Conservation (phyloP, 495 filamentous ascomycete genomes). For the Trichocladium uniseriatum region DNA sequence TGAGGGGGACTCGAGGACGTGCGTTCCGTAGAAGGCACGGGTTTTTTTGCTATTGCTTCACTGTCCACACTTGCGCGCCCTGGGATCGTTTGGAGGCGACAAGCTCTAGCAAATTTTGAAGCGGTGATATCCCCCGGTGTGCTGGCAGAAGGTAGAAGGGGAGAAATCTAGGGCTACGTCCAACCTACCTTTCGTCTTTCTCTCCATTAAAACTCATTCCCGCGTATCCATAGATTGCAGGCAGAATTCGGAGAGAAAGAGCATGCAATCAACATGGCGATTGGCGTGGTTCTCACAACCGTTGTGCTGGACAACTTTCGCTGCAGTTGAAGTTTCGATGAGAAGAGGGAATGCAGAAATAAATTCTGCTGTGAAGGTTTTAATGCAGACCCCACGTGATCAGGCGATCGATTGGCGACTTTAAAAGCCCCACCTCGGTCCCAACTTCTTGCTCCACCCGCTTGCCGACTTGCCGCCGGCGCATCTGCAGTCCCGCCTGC, state of each 20-base stretch:
- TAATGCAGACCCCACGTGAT: slow-evolving; percentile 12
- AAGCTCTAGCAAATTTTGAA: slow-evolving; percentile 47
- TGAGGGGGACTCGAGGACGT: slow-evolving; percentile 19
- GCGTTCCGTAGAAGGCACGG: slow-evolving; percentile 10
- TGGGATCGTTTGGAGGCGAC: slow-evolving; percentile 33
- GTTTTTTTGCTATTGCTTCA: slow-evolving; percentile 39
- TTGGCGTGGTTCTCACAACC: too few species aligned
- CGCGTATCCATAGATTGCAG: too few species aligned
- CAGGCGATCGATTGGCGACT: slow-evolving; percentile 16
- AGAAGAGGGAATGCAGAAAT: not conserved
- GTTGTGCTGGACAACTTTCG: too few species aligned
- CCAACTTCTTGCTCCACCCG: too few species aligned
- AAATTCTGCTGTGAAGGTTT: too few species aligned
- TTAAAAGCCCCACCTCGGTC: slow-evolving; percentile 3
- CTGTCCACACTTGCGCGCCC: slow-evolving; percentile 46
- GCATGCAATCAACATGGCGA: too few species aligned
- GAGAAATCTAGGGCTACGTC: not conserved
- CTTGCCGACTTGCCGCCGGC: too few species aligned
- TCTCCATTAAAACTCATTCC: too few species aligned
- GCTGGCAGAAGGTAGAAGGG: not conserved
- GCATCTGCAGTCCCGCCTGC: too few species aligned
- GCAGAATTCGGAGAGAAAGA: too few species aligned
- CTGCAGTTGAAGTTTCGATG: not conserved
- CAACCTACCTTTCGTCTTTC: too few species aligned
- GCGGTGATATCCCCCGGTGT: slow-evolving; percentile 3